phyloP scores from a whole-genome alignment of 768 basidiomycete genomes.

The Mycena sanguinolenta region DNA sequence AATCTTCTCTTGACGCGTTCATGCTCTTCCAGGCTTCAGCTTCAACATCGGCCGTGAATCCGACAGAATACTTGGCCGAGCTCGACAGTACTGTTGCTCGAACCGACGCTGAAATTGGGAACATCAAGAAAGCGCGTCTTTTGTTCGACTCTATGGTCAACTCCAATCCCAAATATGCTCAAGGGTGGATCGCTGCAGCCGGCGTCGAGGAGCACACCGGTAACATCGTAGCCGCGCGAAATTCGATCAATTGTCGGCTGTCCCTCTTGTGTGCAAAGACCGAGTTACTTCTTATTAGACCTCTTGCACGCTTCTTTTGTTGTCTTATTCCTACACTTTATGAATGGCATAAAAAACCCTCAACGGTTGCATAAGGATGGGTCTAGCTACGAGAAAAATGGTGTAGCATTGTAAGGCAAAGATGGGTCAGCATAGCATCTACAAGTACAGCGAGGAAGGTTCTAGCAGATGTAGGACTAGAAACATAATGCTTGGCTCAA shows the following conservation, averaged over 20 bases:
- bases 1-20: background rate
- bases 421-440: too few species aligned
- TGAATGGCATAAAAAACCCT: too few species aligned
- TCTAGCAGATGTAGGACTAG: too few species aligned
- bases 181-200: constrained; percentile 95
- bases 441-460: too few species aligned
- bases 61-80: background rate
- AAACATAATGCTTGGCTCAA: too few species aligned
- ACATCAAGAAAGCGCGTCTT: constrained; percentile 97
- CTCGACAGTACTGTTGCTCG: background rate
- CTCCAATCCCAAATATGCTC: constrained; percentile 95
- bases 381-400: too few species aligned
- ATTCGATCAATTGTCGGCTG: constrained; percentile 93
- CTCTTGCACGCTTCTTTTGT: too few species aligned
- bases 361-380: too few species aligned
- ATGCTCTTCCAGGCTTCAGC: background rate
- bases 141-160: constrained; percentile 96
- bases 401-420: too few species aligned
- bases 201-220: constrained; percentile 95
- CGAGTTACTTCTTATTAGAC: too few species aligned
- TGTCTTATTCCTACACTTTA: too few species aligned
- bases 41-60: background rate
- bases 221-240: constrained; percentile 92
- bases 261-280: too few species aligned
- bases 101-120: constrained; percentile 71